phyloP scores from a whole-genome alignment of 225 moss, liverwort and hornwort species.

The Polytrichum commune region DNA sequence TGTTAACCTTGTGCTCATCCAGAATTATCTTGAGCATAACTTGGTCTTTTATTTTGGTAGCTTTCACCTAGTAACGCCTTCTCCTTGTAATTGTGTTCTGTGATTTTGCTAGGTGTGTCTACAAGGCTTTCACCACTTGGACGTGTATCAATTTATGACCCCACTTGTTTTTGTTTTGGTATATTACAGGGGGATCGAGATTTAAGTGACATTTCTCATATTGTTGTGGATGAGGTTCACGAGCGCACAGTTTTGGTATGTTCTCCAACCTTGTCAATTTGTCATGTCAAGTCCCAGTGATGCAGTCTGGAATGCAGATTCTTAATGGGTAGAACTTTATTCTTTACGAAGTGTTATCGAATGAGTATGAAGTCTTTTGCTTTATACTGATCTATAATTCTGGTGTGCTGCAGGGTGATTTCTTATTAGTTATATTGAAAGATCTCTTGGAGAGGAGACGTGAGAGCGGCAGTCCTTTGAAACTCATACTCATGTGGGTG shows the following conservation, averaged over 20 bases:
- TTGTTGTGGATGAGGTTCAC: constrained; percentile 98
- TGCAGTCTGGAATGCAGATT: neutral
- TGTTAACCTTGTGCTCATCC: too few relatives aligned
- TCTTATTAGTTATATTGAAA: constrained; percentile 89
- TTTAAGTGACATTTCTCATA: constrained; percentile 82
- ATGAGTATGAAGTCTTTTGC: too few relatives aligned
- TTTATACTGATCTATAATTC: too few relatives aligned
- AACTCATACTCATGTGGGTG: constrained; percentile 86
- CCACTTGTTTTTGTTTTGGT: constrained; percentile 10
- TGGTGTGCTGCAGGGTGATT: constrained; percentile 76
- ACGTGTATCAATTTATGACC: too few relatives aligned
- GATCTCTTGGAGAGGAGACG: constrained; percentile 81
- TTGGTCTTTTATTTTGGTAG: neutral
- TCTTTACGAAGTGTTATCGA: too few relatives aligned
- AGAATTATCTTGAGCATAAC: neutral
- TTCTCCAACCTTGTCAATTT: constrained; percentile 1
- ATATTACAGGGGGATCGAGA: constrained; percentile 77
- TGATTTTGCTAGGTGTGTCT: too few relatives aligned
- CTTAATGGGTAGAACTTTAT: too few relatives aligned
- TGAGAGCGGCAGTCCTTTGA: constrained; percentile 59
- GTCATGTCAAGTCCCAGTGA: too few relatives aligned
- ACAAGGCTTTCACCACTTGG: too few relatives aligned
- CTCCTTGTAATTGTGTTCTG: too few relatives aligned
- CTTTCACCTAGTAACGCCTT: too few relatives aligned
- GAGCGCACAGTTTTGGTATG: constrained; percentile 94